Base-by-base conservation (phyloP, 1,284 basidiomycete genomes). In the Ustilago loliicola region DNA sequence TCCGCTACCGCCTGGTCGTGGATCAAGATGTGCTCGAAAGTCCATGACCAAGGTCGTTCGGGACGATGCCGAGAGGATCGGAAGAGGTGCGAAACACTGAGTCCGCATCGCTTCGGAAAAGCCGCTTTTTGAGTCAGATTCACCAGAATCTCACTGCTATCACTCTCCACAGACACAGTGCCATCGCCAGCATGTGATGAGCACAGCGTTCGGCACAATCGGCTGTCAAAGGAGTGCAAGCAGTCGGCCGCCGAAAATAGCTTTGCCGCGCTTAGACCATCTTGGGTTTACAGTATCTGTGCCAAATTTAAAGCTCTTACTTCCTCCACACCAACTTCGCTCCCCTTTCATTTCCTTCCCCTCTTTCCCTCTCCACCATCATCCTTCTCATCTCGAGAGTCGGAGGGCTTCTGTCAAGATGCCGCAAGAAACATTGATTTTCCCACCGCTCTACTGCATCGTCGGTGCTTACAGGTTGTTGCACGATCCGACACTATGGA, bases 401-500 rank as follows among this genome's bases (percentile, higher is more conserved):
- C 11, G 7, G 3, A 29, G 48, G 13, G n/a, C 7, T 4, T 1
- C 11, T 29, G 7, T 15, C 27, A 45, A 59, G 23, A 86, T 86
- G 84, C 84, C 84, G 58, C 82, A 86, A 66, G 83, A 83, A 32
- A 83, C 80, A 30, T 77, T 85, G 30, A 68, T 72, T n/a, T 79
- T 82, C 25, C 81, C 84, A 23, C 74, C 80, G n/a, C 66, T 80
- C 19, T 86, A 86, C 67, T 79, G 78, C 38, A 15, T 85, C 27
- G 75, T 86, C 3, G 85, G 85, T 4, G 79, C 83, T 2, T 86
- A 85, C 55, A 79, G 85, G 11, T 67, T 86, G 1, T 52, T 63
- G 0, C 83, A 85, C 63, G 85, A 86, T 56, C 66, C 74, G 0
- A 27, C 63, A 8, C 66, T 86, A 2, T 85, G 80, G 80, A 60